A percentile compares a stretch with the other conserved stretches of the same genome.
Evolutionary conservation across 2,329 filamentous ascomycete species (phyloP).

Genomic region (Dactylonectria macrodidyma): DNA sequence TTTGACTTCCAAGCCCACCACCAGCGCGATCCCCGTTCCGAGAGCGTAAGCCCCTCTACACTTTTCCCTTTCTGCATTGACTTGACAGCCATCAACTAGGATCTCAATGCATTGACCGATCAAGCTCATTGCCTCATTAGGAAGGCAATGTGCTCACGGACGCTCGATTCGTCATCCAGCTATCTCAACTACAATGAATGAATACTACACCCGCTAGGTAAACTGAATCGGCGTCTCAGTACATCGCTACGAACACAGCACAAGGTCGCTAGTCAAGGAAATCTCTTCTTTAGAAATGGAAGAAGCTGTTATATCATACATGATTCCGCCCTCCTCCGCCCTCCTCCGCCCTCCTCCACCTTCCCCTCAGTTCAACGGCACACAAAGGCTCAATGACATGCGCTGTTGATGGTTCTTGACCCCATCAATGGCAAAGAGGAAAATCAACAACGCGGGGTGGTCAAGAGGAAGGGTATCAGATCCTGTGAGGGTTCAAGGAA

Average conservation of each 20-base stretch:
- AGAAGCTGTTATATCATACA: slow-evolving; percentile 35
- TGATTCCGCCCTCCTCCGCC: slow-evolving; percentile 11
- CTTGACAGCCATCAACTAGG: slow-evolving; percentile 12
- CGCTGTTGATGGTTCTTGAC: slow-evolving; percentile 2
- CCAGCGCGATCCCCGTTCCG: neutral
- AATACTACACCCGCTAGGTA: no score
- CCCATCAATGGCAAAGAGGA: slow-evolving; percentile 5
- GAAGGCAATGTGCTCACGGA: slow-evolving; percentile 16
- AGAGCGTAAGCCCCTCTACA: slow-evolving; percentile 48
- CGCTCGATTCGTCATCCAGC: neutral
- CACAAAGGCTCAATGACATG: slow-evolving; percentile 19
- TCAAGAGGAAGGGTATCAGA: slow-evolving; percentile 17
- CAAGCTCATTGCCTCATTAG: slow-evolving; percentile 34
- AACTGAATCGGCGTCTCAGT: no score
- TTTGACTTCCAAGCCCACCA: slow-evolving; percentile 5
- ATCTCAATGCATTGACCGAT: slow-evolving; percentile 20
- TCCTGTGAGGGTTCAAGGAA: slow-evolving; percentile 32
- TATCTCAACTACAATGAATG: neutral
- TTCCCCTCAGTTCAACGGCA: slow-evolving; percentile 6
- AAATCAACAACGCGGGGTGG: slow-evolving; percentile 8
- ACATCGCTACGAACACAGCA: no score
- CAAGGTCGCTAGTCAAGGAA: slow-evolving; percentile 12
- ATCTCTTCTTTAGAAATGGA: slow-evolving; percentile 25
- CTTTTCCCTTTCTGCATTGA: slow-evolving; percentile 32
- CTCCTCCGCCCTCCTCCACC: slow-evolving; percentile 8